A percentile compares a stretch with the other conserved stretches of the same genome.
phyloP scores from a whole-genome alignment of 495 filamentous ascomycete species.

The Penicillium subrubescens region DNA sequence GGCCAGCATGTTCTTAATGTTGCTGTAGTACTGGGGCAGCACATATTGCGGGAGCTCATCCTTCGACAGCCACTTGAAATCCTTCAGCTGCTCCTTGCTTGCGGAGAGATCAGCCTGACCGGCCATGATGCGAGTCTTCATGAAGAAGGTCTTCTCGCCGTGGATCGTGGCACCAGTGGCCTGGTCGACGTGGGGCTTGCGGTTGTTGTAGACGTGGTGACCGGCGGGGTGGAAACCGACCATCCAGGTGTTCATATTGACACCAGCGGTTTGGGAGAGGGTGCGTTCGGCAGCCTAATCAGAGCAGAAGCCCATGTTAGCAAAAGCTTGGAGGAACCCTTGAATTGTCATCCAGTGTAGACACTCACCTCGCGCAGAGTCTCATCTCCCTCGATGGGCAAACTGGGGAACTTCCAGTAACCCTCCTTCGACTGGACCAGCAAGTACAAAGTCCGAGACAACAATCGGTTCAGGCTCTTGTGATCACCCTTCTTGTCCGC shows the following conservation, averaged over 20 bases:
- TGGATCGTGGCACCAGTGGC: conserved; percentile 33
- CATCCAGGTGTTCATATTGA: conserved; percentile 99
- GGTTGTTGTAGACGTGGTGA: conserved; percentile 61
- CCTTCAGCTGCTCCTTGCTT: conserved; percentile 71
- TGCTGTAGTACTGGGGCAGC: conserved; percentile 64
- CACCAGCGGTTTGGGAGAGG: conserved; percentile 72
- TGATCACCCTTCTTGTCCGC: conserved; percentile 76
- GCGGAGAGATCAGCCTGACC: conserved; percentile 81
- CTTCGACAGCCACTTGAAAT: conserved; percentile 91
- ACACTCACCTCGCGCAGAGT: conserved; percentile 74
- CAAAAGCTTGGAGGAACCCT: not conserved
- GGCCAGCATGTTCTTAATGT: conserved; percentile 78
- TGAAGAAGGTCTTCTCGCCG: conserved; percentile 89
- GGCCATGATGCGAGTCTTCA: conserved; percentile 93
- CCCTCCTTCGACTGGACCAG: conserved; percentile 70
- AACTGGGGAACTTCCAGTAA: conserved; percentile 79
- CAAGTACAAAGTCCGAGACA: conserved; percentile 83
- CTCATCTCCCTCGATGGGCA: conserved; percentile 66
- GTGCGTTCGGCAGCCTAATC: conserved; percentile 77
- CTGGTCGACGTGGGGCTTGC: conserved; percentile 38
- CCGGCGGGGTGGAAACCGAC: conserved; percentile 89
- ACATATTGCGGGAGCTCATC: conserved; percentile 77
- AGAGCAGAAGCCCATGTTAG: conserved; percentile 12
- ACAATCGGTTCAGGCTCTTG: conserved; percentile 72
- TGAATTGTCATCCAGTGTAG: not conserved